Conservation (phyloP, 1,284 basidiomycete species). For the Cryptococcus sp. region DNA sequence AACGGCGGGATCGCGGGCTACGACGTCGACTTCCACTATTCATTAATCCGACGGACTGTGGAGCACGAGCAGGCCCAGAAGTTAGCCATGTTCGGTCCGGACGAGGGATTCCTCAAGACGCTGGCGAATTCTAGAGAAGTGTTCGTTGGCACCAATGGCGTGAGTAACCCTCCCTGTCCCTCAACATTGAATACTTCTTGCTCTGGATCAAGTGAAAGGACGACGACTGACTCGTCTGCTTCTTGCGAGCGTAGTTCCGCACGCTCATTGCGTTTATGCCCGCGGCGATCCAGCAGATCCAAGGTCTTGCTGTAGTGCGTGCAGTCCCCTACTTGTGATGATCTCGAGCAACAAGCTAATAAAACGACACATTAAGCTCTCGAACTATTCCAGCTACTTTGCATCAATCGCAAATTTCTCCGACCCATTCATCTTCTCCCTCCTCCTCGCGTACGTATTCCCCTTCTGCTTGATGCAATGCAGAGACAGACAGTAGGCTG, state of each 20-base stretch:
- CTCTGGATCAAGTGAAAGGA: no score
- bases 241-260: conserved; percentile 6
- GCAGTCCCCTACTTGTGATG: no score
- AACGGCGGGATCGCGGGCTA: conserved; percentile 32
- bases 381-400: conserved; percentile 32
- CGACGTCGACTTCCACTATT: conserved; percentile 36
- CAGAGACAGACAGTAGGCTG: no score
- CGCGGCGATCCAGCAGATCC: conserved; percentile 15
- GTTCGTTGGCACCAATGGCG: conserved; percentile 23
- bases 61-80: conserved; percentile 20
- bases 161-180: no score
- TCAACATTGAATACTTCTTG: no score
- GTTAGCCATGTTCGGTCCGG: neutral
- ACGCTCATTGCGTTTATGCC: conserved; percentile 22
- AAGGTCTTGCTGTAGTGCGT: conserved; percentile 20
- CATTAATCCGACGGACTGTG: conserved; percentile 23
- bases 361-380: conserved; percentile 3
- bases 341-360: no score
- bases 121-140: conserved; percentile 7
- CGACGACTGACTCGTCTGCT: no score
- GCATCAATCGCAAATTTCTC: conserved; percentile 25
- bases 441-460: conserved; percentile 22
- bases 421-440: conserved; percentile 28
- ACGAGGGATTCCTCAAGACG: conserved; percentile 1
- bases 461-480: no score